These are phyloP conservation scores for Colletotrichum trifolii DNA, from an alignment of 2,329 filamentous ascomycete genomes.

Conservation along the genomic window DNA sequence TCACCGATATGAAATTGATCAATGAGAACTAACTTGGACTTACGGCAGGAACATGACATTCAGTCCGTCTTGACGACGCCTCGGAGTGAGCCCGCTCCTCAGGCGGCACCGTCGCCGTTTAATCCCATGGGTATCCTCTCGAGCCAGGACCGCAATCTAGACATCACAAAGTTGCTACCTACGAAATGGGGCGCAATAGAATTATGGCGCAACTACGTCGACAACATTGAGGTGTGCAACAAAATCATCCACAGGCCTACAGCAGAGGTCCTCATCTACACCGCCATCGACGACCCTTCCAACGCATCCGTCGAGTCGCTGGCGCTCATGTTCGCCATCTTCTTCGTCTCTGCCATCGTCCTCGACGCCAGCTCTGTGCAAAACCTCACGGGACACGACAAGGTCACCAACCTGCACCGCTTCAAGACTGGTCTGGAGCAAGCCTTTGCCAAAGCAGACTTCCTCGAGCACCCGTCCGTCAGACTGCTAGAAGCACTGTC, in stretches of 20 bases:
- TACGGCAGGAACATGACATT: conserved; percentile 36
- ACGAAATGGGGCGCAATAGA: conserved; percentile 41
- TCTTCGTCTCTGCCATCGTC: conserved; percentile 57
- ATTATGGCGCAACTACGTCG: conserved; percentile 45
- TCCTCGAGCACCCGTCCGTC: conserved; percentile 52
- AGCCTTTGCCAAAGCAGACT: conserved; percentile 50
- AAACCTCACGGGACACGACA: conserved; percentile 39
- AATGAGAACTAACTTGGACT: too few species aligned
- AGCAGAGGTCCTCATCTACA: conserved; percentile 47
- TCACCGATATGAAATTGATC: too few species aligned
- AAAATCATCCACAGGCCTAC: conserved; percentile 46
- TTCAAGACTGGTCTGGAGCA: conserved; percentile 51
- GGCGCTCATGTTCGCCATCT: conserved; percentile 60
- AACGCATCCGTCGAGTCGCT: conserved; percentile 42
- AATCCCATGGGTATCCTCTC: conserved; percentile 49
- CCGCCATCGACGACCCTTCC: conserved; percentile 43
- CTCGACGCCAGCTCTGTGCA: conserved; percentile 51
- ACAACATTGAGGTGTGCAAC: conserved; percentile 44
- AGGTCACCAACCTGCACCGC: conserved; percentile 39
- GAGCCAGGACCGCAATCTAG: conserved; percentile 32
- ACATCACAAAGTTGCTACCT: conserved; percentile 40
- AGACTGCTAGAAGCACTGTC: conserved; percentile 48
- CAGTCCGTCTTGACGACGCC: conserved; percentile 39
- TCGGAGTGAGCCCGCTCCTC: neutral
- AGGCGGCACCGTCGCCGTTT: conserved; percentile 39